phyloP scores from a whole-genome alignment of 2,329 filamentous ascomycete species.

The Monosporascus sp. region DNA sequence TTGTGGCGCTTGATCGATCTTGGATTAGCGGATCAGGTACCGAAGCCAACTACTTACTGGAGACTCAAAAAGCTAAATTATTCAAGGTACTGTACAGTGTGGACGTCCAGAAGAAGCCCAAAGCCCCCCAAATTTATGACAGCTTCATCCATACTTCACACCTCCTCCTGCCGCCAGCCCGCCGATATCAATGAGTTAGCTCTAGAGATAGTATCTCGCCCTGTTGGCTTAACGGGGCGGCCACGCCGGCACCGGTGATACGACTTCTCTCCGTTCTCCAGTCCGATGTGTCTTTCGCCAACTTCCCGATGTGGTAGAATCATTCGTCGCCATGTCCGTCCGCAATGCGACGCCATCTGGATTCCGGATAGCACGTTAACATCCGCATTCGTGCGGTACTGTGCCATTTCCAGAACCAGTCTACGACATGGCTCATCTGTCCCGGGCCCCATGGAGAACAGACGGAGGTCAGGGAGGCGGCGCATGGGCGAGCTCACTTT shows the following conservation, averaged over 20 bases:
- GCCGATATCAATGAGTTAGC: too few species aligned
- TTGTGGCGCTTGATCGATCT: too few species aligned
- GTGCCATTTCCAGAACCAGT: slow-evolving; percentile 18
- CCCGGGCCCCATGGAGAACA: slow-evolving; percentile 50
- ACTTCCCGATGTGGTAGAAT: slow-evolving; percentile 44
- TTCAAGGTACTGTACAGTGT: too few species aligned
- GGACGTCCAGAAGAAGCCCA: too few species aligned
- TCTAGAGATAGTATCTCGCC: too few species aligned
- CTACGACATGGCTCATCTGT: slow-evolving; percentile 32
- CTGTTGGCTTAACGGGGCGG: not conserved
- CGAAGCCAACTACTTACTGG: too few species aligned
- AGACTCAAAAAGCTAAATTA: too few species aligned
- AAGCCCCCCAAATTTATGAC: too few species aligned
- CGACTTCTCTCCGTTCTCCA: slow-evolving; percentile 1
- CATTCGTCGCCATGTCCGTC: slow-evolving; percentile 35
- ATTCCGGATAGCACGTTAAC: slow-evolving; percentile 53
- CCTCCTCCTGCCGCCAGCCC: too few species aligned
- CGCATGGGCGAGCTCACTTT: slow-evolving; percentile 46
- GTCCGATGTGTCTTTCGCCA: slow-evolving; percentile 40
- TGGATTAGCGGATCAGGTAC: too few species aligned
- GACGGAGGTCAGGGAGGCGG: slow-evolving; percentile 47
- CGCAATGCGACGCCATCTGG: slow-evolving; percentile 46
- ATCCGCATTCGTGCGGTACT: slow-evolving; percentile 44
- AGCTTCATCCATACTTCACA: too few species aligned
- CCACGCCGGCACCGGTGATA: not conserved